Evolutionary conservation across 116 monocot species (phyloP).

Genomic region (Papilionanthe hybrid): DNA sequence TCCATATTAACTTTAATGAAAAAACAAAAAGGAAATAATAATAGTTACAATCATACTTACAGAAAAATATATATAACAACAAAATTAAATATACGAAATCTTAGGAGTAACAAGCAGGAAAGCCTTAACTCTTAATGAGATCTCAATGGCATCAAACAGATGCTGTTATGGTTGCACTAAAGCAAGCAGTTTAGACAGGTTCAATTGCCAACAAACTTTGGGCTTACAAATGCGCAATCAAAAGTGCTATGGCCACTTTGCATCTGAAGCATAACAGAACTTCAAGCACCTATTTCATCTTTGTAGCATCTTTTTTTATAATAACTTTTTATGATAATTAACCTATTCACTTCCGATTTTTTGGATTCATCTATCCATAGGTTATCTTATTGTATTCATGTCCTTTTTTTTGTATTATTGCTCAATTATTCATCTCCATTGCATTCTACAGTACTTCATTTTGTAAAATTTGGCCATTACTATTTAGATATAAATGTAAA

Average conservation of each 20-base stretch:
- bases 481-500: background rate
- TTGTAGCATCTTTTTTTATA: background rate
- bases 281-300: background rate
- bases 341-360: background rate
- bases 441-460: background rate
- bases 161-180: background rate
- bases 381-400: background rate
- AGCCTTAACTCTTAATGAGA: background rate
- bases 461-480: background rate
- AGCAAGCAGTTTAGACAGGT: background rate
- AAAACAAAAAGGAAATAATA: conserved; percentile 10
- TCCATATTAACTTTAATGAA: conserved; percentile 81
- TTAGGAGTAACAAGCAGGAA: background rate
- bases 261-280: background rate
- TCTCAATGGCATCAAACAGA: background rate
- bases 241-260: background rate
- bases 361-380: background rate
- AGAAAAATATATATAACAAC: background rate
- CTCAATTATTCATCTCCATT: background rate
- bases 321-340: background rate
- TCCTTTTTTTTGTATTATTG: background rate
- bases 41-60: background rate
- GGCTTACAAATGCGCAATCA: background rate
- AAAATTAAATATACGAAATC: background rate
- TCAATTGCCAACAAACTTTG: background rate